phyloP scores from a whole-genome alignment of 1,284 basidiomycete genomes.

The Sanghuangporus baumii region DNA sequence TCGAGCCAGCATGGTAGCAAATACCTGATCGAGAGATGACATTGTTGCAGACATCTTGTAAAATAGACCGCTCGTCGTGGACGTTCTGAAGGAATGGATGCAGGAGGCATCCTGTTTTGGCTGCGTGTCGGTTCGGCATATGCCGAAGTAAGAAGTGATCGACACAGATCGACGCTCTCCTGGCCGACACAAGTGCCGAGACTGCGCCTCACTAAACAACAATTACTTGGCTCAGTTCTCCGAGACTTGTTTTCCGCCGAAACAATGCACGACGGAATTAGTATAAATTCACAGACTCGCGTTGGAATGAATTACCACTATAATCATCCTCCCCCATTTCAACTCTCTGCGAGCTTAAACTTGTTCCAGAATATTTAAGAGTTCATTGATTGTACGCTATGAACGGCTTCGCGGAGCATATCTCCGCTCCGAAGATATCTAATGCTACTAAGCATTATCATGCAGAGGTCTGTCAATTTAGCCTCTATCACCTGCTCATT shows the following conservation, averaged over 20 bases:
- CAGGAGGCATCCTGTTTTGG: neutral
- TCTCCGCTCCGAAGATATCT: neutral
- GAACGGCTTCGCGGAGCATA: neutral
- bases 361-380: neutral
- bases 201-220: too few relatives aligned
- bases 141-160: slow-evolving; percentile 1
- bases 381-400: neutral
- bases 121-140: neutral
- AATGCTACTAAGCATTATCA: neutral
- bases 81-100: neutral
- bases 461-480: neutral
- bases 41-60: slow-evolving; percentile 8
- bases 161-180: neutral
- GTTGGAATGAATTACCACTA: too few relatives aligned
- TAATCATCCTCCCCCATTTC: neutral
- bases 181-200: neutral
- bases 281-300: too few relatives aligned
- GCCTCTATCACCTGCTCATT: too few relatives aligned
- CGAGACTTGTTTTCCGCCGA: neutral
- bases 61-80: neutral
- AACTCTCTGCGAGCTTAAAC: neutral
- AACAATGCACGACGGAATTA: too few relatives aligned
- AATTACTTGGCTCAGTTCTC: too few relatives aligned
- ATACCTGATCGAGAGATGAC: slow-evolving; percentile 16
- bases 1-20: neutral